These are phyloP conservation scores for Sporisorium scitamineum DNA, from an alignment of 1,284 basidiomycete genomes.

Conservation along the genomic window DNA sequence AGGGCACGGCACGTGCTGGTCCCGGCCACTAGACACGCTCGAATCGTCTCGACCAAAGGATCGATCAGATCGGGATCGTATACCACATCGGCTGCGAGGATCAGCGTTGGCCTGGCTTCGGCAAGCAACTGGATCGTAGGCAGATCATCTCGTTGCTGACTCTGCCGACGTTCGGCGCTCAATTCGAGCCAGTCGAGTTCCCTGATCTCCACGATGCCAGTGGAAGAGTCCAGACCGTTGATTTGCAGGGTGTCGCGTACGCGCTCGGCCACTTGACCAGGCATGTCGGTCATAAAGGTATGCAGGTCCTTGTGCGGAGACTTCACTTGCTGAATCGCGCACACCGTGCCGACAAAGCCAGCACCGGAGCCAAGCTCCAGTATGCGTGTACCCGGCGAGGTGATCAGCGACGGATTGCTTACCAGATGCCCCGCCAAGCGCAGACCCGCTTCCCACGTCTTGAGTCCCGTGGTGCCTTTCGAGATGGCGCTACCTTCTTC, in stretches of 20 bases:
- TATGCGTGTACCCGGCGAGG: conserved; percentile 27
- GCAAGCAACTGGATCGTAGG: conserved; percentile 38
- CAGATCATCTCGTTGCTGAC: conserved; percentile 39
- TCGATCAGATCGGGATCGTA: conserved; percentile 51
- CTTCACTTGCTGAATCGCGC: conserved; percentile 25
- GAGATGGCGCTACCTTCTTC: conserved; percentile 50
- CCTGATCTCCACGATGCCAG: conserved; percentile 13
- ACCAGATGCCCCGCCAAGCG: conserved; percentile 41
- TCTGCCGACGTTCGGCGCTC: conserved; percentile 40
- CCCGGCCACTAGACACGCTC: conserved; percentile 30
- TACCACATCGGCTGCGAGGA: conserved; percentile 54
- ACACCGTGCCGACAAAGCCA: conserved; percentile 48
- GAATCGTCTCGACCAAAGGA: conserved; percentile 44
- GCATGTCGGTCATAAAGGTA: conserved; percentile 47
- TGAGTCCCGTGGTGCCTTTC: conserved; percentile 48
- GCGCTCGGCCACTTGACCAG: conserved; percentile 42
- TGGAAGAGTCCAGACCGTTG: conserved; percentile 19
- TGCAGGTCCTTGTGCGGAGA: conserved; percentile 6
- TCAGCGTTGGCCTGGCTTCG: conserved; percentile 35
- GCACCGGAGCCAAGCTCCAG: conserved; percentile 55
- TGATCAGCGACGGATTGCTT: conserved; percentile 23
- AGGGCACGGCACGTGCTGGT: conserved; percentile 27
- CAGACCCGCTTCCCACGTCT: conserved; percentile 54
- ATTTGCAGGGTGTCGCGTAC: conserved; percentile 30
- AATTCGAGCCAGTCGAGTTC: conserved; percentile 54